Conservation (phyloP, 1,139 yeast genomes). For the Sugiyamaella castrensis region DNA sequence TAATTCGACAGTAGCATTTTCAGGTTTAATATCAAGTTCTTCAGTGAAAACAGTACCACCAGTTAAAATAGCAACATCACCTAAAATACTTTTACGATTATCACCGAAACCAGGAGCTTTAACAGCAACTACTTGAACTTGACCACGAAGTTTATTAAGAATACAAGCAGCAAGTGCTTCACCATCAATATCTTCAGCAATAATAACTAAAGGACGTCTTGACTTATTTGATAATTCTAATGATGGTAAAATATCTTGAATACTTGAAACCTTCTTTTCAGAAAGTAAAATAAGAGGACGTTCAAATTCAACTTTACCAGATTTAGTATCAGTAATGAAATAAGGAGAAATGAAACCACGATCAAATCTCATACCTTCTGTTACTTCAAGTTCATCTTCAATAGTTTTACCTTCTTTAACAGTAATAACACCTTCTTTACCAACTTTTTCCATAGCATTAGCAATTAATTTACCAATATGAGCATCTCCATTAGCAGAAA, state of each 20-base stretch:
- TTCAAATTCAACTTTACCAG: slow-evolving; percentile 96
- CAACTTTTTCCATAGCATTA: slow-evolving; percentile 98
- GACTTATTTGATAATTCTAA: slow-evolving; percentile 91
- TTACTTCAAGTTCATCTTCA: slow-evolving; percentile 95
- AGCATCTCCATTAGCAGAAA: slow-evolving; percentile 94
- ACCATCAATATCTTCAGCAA: slow-evolving; percentile 98
- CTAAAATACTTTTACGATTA: slow-evolving; percentile 96
- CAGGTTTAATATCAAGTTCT: slow-evolving; percentile 96
- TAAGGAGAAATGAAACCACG: slow-evolving; percentile 98
- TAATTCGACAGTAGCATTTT: slow-evolving; percentile 81
- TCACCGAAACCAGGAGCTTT: slow-evolving; percentile 99
- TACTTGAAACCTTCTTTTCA: slow-evolving; percentile 91
- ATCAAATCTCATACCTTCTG: slow-evolving; percentile 99
- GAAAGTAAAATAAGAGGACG: slow-evolving; percentile 86
- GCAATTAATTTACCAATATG: slow-evolving; percentile 95
- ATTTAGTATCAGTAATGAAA: slow-evolving; percentile 94
- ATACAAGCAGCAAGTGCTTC: slow-evolving; percentile 99
- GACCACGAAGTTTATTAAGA: slow-evolving; percentile 97
- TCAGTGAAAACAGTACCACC: slow-evolving; percentile 99
- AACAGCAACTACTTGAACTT: slow-evolving; percentile 97
- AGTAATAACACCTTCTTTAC: slow-evolving; percentile 98
- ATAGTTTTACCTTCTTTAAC: slow-evolving; percentile 97
- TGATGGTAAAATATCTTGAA: slow-evolving; percentile 91
- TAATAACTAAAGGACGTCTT: slow-evolving; percentile 91
- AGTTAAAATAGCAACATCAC: slow-evolving; percentile 94